Conservation (phyloP, 805 yeast genomes). For the Hemisphaericaspora nanyangensis region DNA sequence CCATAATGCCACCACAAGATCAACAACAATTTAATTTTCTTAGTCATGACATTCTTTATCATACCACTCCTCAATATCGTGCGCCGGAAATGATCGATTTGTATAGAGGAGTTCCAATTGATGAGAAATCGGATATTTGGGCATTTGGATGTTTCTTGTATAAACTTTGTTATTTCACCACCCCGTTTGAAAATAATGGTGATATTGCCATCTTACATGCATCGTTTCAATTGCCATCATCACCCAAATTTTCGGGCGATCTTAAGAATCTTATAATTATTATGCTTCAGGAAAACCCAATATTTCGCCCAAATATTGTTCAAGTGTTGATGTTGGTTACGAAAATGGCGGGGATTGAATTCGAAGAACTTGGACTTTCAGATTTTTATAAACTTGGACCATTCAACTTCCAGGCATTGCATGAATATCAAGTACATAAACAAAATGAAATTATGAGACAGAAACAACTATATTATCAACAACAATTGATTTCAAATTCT, state of each 20-base stretch:
- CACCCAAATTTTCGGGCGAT: constrained; percentile 66
- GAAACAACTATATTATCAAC: constrained; percentile 38
- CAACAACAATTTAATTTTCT: constrained; percentile 70
- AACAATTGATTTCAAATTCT: constrained; percentile 14
- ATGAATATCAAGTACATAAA: constrained; percentile 42
- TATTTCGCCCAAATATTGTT: constrained; percentile 78
- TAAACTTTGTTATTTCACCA: constrained; percentile 86
- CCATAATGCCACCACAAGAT: constrained; percentile 68
- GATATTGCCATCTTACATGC: constrained; percentile 87
- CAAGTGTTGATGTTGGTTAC: constrained; percentile 70
- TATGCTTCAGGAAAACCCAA: constrained; percentile 80
- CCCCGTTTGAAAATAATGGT: constrained; percentile 90
- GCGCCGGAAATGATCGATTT: constrained; percentile 96
- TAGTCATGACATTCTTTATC: constrained; percentile 79
- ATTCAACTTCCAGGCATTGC: constrained; percentile 54
- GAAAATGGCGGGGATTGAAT: constrained; percentile 42
- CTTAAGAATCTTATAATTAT: constrained; percentile 72
- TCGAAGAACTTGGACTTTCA: constrained; percentile 24
- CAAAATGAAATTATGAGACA: constrained; percentile 32
- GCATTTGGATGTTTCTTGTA: constrained; percentile 90
- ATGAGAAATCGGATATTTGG: constrained; percentile 94
- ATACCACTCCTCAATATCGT: constrained; percentile 94
- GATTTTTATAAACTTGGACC: constrained; percentile 51
- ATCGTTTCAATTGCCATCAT: constrained; percentile 67
- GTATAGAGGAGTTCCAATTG: constrained; percentile 76